Conservation (phyloP, 768 basidiomycete genomes). For the Hysterangium stoloniferum region DNA sequence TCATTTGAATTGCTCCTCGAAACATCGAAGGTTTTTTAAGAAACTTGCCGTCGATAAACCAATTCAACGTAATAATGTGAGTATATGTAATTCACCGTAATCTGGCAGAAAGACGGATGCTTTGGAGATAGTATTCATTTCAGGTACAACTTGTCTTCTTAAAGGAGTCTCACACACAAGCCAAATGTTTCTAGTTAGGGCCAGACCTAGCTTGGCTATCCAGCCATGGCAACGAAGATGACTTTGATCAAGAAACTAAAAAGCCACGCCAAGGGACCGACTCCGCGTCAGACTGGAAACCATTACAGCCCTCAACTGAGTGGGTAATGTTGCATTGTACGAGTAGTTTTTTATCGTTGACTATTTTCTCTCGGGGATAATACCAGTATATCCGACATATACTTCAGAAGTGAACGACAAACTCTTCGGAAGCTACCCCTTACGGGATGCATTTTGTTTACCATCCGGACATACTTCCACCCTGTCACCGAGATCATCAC, state of each 20-base stretch:
- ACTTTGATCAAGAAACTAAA: conserved; percentile 22
- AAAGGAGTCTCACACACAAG: not conserved
- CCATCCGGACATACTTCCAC: conserved; percentile 57
- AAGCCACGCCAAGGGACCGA: not conserved
- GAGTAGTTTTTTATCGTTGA: not conserved
- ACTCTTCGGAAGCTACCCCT: conserved; percentile 55
- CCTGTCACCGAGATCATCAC: conserved; percentile 42
- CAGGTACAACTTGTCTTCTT: not conserved
- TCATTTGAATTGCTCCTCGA: not conserved
- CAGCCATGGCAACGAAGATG: conserved; percentile 42
- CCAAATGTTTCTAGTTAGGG: not conserved
- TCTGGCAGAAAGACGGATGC: conserved; percentile 10
- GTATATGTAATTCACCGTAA: conserved; percentile 20
- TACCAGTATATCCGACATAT: conserved; percentile 30
- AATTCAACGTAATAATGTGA: conserved; percentile 57
- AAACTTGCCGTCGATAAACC: conserved; percentile 60
- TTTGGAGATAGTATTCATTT: conserved; percentile 6
- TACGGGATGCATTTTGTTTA: conserved; percentile 61
- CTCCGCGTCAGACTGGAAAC: not conserved
- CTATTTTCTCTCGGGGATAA: too few species aligned
- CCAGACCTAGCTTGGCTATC: conserved; percentile 7
- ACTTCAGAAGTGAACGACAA: conserved; percentile 58
- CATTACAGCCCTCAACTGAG: not conserved
- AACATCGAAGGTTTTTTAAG: conserved; percentile 63
- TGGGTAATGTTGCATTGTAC: not conserved